Percentiles rank a stretch among this genome's conserved stretches.
Conservation (phyloP, 371 early-diverging fungal genomes). For the Dentiscutata heterogama region DNA sequence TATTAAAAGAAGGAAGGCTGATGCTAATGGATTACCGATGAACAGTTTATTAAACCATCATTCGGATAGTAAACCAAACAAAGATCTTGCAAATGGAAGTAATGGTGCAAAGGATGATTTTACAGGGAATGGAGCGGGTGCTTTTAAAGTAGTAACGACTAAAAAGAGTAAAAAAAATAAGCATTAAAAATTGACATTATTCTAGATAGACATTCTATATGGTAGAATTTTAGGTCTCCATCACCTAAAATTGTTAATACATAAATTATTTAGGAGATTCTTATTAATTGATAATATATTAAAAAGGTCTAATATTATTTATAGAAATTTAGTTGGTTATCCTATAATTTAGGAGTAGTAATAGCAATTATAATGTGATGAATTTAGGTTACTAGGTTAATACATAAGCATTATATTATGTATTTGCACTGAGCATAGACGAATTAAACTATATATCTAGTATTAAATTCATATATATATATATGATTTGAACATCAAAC, state of each 20-base stretch:
- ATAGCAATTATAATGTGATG: no score
- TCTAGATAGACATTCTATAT: no score
- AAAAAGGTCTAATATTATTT: neutral
- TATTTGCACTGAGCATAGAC: neutral
- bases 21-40: conserved; percentile 60
- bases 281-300: neutral
- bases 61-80: conserved; percentile 27
- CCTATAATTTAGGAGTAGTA: neutral
- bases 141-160: conserved; percentile 45
- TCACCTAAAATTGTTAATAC: neutral
- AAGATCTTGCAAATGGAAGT: conserved; percentile 12
- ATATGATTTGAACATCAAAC: neutral
- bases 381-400: neutral
- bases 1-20: conserved; percentile 80
- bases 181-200: no score
- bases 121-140: conserved; percentile 22
- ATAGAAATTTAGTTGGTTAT: neutral
- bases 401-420: neutral
- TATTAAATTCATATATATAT: no score
- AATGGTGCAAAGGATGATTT: conserved; percentile 30
- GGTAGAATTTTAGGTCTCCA: neutral
- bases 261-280: neutral
- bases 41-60: conserved; percentile 29
- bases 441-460: no score
- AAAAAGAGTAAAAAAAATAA: conserved; percentile 44